phyloP scores from a whole-genome alignment of 164 flowering plant genomes.

The Macadamia integrifolia region DNA sequence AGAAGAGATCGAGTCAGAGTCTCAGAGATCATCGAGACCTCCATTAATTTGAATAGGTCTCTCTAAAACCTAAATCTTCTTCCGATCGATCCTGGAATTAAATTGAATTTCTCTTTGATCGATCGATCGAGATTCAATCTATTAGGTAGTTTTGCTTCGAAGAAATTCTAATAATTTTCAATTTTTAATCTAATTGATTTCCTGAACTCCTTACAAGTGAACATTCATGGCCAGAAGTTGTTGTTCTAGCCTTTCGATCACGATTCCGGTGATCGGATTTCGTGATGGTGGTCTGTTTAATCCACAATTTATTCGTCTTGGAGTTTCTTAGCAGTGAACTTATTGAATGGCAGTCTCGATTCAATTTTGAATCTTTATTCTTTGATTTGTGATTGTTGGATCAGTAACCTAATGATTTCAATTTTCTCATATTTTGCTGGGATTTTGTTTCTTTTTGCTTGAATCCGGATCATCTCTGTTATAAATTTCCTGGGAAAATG shows the following conservation, averaged over 20 bases:
- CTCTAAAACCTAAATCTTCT: neutral
- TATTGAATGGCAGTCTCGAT: neutral
- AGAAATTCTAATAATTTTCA: neutral
- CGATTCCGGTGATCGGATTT: neutral
- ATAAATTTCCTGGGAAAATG: too few relatives aligned
- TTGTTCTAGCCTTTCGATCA: neutral
- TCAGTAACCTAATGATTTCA: neutral
- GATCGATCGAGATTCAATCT: conserved; percentile 4
- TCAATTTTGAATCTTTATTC: conserved; percentile 8
- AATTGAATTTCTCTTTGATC: neutral
- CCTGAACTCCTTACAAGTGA: too few relatives aligned
- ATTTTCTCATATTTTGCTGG: neutral
- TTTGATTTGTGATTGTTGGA: neutral
- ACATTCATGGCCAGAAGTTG: neutral
- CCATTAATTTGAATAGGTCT: too few relatives aligned
- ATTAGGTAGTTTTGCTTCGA: conserved; percentile 5
- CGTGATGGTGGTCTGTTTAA: conserved; percentile 4
- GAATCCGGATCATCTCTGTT: too few relatives aligned
- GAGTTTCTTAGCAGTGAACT: conserved; percentile 14
- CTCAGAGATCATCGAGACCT: too few relatives aligned
- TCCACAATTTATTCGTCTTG: conserved; percentile 1
- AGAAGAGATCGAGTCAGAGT: too few relatives aligned
- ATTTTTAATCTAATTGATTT: too few relatives aligned
- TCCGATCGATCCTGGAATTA: neutral
- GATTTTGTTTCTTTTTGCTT: too few relatives aligned